Conservation (phyloP, 2,329 filamentous ascomycete species). For the Ceratocystis cacaofunesta region DNA sequence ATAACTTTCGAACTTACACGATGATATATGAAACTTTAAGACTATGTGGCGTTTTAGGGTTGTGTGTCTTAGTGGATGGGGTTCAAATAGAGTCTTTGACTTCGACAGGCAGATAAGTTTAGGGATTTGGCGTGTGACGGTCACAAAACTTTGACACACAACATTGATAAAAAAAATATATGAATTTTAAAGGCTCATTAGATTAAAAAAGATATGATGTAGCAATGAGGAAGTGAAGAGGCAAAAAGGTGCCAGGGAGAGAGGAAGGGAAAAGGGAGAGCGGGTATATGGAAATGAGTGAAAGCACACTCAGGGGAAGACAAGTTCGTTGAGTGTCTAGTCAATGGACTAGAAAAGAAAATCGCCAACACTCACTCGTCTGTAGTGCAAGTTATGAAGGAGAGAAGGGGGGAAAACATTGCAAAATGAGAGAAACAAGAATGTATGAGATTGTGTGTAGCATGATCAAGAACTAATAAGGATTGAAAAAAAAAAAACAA, state of each 20-base stretch:
- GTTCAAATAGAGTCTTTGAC: background rate
- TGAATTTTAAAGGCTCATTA: background rate
- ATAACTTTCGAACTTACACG: background rate
- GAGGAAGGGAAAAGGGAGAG: background rate
- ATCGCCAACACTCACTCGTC: too few species aligned
- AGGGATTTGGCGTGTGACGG: too few species aligned
- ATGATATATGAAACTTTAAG: background rate
- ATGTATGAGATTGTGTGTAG: background rate
- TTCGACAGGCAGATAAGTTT: background rate
- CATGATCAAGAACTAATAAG: background rate
- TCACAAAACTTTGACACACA: background rate
- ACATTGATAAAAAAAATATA: background rate
- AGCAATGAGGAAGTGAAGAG: background rate
- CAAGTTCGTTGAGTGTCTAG: too few species aligned
- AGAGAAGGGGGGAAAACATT: background rate
- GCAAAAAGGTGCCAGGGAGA: background rate
- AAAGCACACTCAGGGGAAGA: background rate
- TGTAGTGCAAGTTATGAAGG: too few species aligned
- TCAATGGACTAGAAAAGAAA: too few species aligned
- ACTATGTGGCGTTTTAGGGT: background rate
- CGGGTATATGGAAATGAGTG: background rate
- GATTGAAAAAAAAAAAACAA: background rate
- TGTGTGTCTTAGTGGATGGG: background rate
- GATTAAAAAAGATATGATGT: background rate
- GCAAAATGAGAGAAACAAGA: background rate